phyloP scores from a whole-genome alignment of 1,284 basidiomycete species.

The Cerrena zonata region DNA sequence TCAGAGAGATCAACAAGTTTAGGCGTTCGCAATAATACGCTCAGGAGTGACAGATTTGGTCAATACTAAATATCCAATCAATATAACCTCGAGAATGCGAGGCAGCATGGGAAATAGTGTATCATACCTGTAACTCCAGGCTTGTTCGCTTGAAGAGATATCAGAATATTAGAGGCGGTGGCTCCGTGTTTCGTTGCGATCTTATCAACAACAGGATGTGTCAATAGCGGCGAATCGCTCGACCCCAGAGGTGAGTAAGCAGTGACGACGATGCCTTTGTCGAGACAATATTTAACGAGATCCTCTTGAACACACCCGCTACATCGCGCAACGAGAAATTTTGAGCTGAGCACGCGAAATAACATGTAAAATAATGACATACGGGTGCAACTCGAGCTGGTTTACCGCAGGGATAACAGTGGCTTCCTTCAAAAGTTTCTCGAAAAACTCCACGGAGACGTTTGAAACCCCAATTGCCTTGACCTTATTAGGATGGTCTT shows the following conservation, averaged over 20 bases:
- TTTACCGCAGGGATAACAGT: constrained; percentile 74
- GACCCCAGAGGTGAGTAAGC: constrained; percentile 79
- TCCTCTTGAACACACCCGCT: constrained; percentile 62
- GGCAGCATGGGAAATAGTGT: background rate
- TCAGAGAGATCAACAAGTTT: constrained; percentile 51
- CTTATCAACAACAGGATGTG: constrained; percentile 47
- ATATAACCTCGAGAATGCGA: background rate
- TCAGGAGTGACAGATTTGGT: constrained; percentile 58
- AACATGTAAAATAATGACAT: constrained; percentile 20
- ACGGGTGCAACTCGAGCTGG: constrained; percentile 77
- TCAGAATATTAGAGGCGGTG: constrained; percentile 51
- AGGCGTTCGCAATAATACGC: constrained; percentile 54
- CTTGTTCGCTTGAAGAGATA: constrained; percentile 63
- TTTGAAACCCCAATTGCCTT: constrained; percentile 76
- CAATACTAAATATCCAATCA: constrained; percentile 36
- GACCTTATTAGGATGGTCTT: constrained; percentile 59
- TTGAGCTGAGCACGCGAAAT: background rate
- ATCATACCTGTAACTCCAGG: constrained; percentile 45
- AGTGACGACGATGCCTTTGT: constrained; percentile 62
- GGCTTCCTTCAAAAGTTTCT: constrained; percentile 52
- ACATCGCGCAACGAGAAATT: background rate
- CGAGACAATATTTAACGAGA: constrained; percentile 53
- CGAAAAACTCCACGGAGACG: constrained; percentile 57
- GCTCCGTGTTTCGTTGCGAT: constrained; percentile 52
- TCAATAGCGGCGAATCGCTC: constrained; percentile 65